These are phyloP conservation scores for Trypanosoma lewisi DNA, from an alignment of 208 protist species.

Conservation along the genomic window DNA sequence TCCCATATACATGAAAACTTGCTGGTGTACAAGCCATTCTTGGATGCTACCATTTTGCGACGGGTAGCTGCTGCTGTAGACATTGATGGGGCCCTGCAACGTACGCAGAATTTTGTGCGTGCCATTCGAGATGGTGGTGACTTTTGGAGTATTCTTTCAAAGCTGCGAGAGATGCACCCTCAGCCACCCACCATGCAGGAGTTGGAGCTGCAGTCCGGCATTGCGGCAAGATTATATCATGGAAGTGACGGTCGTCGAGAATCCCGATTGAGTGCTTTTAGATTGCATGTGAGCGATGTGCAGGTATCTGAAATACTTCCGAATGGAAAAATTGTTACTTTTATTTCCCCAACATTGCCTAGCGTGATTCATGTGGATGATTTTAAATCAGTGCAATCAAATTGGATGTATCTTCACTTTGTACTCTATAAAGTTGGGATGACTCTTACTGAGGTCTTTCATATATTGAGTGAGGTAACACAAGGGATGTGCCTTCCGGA, in stretches of 20 bases:
- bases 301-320: conserved; percentile 72
- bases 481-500: conserved; percentile 24
- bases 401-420: conserved; percentile 42
- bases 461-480: conserved; percentile 29
- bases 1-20: background rate
- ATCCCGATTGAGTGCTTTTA: conserved; percentile 18
- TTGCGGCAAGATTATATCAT: conserved; percentile 28
- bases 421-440: conserved; percentile 60
- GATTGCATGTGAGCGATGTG: conserved; percentile 44
- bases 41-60: conserved; percentile 33
- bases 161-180: background rate
- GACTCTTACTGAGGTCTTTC: conserved; percentile 34
- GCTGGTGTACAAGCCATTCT: conserved; percentile 39
- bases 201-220: conserved; percentile 33
- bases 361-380: background rate
- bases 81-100: conserved; percentile 27
- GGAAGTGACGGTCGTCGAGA: conserved; percentile 1
- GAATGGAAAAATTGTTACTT: conserved; percentile 56
- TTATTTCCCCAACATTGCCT: conserved; percentile 52
- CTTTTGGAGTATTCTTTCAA: conserved; percentile 5
- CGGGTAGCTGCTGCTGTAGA: conserved; percentile 32
- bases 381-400: background rate
- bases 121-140: conserved; percentile 33
- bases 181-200: conserved; percentile 9
- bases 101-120: conserved; percentile 27